Conservation (phyloP, 441 rosid species). For the Arabidopsis hybrid region DNA sequence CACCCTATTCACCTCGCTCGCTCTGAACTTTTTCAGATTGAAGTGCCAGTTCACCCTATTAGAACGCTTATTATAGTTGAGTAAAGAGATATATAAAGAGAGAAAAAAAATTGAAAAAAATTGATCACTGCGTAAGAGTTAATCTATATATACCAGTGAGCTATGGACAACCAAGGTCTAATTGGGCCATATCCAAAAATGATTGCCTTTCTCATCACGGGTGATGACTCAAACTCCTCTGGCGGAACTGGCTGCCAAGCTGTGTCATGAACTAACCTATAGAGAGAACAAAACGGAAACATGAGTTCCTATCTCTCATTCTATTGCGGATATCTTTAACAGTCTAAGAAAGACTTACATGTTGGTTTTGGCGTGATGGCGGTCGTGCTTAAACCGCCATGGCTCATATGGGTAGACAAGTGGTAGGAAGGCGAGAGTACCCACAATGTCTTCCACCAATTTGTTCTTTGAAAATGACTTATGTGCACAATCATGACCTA, state of each 20-base stretch:
- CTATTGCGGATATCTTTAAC: background rate
- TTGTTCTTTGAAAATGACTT: conserved; percentile 92
- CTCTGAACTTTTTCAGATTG: conserved; percentile 81
- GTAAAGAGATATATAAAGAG: conserved; percentile 14
- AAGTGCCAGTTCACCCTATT: conserved; percentile 88
- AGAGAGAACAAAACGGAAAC: conserved; percentile 3
- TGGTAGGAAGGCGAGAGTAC: conserved; percentile 90
- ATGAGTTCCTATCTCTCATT: background rate
- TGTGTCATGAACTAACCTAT: conserved; percentile 85
- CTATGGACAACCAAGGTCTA: conserved; percentile 96
- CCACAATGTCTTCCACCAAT: conserved; percentile 87
- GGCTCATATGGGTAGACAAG: conserved; percentile 96
- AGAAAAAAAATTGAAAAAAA: background rate
- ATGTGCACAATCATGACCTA: conserved; percentile 99
- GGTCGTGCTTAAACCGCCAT: conserved; percentile 95
- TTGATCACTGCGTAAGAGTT: background rate
- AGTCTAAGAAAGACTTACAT: conserved; percentile 51
- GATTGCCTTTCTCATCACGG: conserved; percentile 71
- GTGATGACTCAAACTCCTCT: conserved; percentile 73
- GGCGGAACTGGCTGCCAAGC: conserved; percentile 92
- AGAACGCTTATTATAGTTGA: conserved; percentile 30
- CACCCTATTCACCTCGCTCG: conserved; percentile 79
- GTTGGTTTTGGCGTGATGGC: conserved; percentile 97
- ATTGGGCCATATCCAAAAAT: conserved; percentile 85
- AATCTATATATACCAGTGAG: conserved; percentile 66